Conservation (phyloP, 148 eudicot species). For the Amaranthus hypochondriacus region DNA sequence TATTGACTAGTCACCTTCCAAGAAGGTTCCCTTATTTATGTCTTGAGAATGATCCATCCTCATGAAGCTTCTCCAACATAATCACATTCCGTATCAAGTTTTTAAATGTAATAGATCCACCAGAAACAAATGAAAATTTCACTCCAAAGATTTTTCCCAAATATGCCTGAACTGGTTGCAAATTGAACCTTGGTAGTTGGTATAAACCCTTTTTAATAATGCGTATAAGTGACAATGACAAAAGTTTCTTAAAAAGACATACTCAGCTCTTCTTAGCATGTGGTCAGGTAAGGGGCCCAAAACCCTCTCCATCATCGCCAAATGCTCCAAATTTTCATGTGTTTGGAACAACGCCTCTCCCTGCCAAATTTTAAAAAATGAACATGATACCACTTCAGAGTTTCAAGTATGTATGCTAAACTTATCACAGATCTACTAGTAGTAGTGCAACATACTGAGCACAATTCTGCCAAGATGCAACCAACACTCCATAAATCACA, state of each 20-base stretch:
- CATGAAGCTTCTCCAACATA: not conserved
- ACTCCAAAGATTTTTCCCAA: not conserved
- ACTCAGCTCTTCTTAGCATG: constrained; percentile 57
- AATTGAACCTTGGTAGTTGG: too few species aligned
- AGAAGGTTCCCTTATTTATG: not conserved
- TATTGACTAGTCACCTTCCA: too few species aligned
- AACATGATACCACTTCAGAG: not conserved
- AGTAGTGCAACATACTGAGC: constrained; percentile 43
- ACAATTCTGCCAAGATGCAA: constrained; percentile 58
- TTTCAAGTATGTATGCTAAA: not conserved
- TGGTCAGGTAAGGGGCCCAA: constrained; percentile 57
- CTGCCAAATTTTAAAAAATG: constrained; percentile 21
- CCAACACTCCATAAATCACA: constrained; percentile 72
- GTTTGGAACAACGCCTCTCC: constrained; percentile 70
- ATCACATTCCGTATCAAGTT: not conserved
- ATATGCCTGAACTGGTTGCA: too few species aligned
- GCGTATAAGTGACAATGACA: not conserved
- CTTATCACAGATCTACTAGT: not conserved
- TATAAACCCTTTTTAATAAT: not conserved
- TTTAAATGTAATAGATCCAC: not conserved
- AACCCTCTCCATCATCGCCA: constrained; percentile 70
- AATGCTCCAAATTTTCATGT: constrained; percentile 60
- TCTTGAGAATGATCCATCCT: not conserved
- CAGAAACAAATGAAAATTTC: not conserved
- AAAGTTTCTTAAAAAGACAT: constrained; percentile 16